phyloP scores from a whole-genome alignment of 2,329 filamentous ascomycete species.

The Trichoderma endophyticum region DNA sequence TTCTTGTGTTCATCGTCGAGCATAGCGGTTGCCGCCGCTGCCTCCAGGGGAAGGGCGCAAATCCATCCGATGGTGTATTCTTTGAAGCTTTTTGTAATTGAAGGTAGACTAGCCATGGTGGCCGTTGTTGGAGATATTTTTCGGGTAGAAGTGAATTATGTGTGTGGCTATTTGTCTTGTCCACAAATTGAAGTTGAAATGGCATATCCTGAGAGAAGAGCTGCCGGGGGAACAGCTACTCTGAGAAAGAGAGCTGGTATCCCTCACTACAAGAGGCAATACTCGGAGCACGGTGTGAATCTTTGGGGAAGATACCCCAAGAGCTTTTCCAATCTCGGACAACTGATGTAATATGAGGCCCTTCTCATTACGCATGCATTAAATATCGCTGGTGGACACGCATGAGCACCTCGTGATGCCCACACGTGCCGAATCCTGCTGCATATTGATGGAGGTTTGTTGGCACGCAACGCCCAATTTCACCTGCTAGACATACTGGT shows the following conservation, averaged over 20 bases:
- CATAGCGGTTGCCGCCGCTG: no score
- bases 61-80: no score
- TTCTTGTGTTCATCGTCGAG: no score
- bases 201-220: no score
- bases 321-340: background rate
- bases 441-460: background rate
- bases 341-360: background rate
- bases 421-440: background rate
- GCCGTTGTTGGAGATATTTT: no score
- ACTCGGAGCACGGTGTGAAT: background rate
- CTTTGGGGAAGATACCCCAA: background rate
- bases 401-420: background rate
- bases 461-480: background rate
- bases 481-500: background rate
- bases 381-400: background rate
- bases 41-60: no score
- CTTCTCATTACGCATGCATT: background rate
- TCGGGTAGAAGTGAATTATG: no score
- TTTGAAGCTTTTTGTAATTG: no score
- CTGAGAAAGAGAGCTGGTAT: background rate
- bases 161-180: no score
- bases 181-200: no score
- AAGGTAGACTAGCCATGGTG: no score
- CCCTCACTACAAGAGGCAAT: background rate
- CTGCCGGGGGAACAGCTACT: no score